Evolutionary conservation across 805 yeast species (phyloP).

Genomic region (Metschnikowia kofuensis): DNA sequence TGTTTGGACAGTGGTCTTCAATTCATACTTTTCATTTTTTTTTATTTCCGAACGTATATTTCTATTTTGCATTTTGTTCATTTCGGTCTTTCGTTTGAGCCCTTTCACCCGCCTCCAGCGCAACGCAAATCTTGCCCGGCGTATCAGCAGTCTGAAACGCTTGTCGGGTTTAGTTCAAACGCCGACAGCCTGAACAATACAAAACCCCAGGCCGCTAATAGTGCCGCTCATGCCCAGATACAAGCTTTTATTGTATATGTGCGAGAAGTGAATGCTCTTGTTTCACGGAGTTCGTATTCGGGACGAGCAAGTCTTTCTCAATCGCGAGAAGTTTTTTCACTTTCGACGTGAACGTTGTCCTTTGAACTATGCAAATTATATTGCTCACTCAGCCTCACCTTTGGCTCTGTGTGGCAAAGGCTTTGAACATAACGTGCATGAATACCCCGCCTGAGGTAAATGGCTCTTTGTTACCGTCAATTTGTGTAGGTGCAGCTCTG

Average conservation of each 20-base stretch:
- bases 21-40: background rate
- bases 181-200: background rate
- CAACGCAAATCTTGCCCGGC: constrained; percentile 6
- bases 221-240: background rate
- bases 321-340: too few relatives aligned
- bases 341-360: background rate
- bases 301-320: too few relatives aligned
- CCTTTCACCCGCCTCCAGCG: background rate
- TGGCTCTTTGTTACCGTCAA: background rate
- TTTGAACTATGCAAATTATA: background rate
- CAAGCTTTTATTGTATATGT: background rate
- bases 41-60: background rate
- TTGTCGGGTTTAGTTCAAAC: background rate
- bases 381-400: background rate
- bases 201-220: background rate
- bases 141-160: background rate
- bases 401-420: background rate
- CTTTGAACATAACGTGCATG: background rate
- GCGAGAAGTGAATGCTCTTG: background rate
- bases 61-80: too few relatives aligned
- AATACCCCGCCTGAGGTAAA: background rate
- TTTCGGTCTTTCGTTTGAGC: background rate
- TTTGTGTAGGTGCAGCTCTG: background rate
- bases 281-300: background rate
- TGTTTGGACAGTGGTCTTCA: background rate